Evolutionary conservation across 768 basidiomycete species (phyloP), one percentile per base, ranked within the genome.

Genomic region (Mycena kentingensis): DNA sequence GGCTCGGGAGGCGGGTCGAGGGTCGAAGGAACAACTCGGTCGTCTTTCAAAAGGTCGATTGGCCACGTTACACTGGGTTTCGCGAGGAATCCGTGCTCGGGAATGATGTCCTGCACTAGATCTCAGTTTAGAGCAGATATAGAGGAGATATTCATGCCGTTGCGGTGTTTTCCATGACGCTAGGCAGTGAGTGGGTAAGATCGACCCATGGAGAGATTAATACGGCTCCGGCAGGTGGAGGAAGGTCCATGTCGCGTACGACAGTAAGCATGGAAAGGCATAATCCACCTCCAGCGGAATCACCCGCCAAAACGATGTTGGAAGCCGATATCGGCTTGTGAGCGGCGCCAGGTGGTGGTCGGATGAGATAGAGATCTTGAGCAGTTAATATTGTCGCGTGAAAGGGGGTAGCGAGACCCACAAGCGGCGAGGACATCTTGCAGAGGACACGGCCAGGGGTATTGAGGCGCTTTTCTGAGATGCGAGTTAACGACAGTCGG

Each of bases 121-220:
- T 31, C 4, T 34, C 22, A 49, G 42, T 44, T 47, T 24, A 44
- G 24, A 46, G 10, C 35, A 41, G 35, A n/a, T 29, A 42, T n/a
- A 8, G n/a, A 7, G 36, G 16, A 22, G n/a, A 37, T 22, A 32
- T 18, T n/a, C 13, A 19, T 29, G 25, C 88, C 10, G 85, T 85
- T 5, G 71, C 70, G 0, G 77, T 78, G 63, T 93, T 90, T 37
- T 77, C 58, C 72, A 89, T 77, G 32, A 90, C 82, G 59, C 83
- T 85, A 0, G 88, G 87, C 64, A 94, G 90, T 46, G 82, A 87
- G 62, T 93, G 90, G 0, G 89, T 92, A n/a, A 94, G 71, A 65
- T 93, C 90, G 12, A 87, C 82, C 84, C 90, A 92, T 2, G 90
- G 90, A 51, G 84, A 87, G 57, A 92, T 88, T 21, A 92, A 71